Evolutionary conservation across 1,284 basidiomycete genomes (phyloP), one percentile per base, ranked within the genome.

Genomic region (Rhodotorula sp.): DNA sequence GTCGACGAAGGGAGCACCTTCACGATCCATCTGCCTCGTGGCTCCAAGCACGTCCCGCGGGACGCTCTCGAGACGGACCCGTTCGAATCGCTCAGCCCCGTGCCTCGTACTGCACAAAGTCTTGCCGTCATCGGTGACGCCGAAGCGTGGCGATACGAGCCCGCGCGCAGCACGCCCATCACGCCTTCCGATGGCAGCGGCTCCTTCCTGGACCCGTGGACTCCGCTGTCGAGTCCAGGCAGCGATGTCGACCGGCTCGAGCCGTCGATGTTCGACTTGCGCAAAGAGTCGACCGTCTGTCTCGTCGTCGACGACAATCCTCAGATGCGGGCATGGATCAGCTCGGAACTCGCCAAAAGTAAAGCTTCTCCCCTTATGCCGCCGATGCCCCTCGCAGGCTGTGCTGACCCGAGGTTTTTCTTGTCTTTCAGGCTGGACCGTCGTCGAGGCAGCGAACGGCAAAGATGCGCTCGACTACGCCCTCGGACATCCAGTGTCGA

Each of bases 401-500:
- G 28, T 28, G 23, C 49, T 50, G 49, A 50, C 49, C 49, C 28
- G 28, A 18, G 6, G 7, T 50, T 19, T 18, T 26, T 5, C 23
- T 31, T 2, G 6, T 16, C 15, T 15, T 18, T 18, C 60, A 62
- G 60, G 74, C 52, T 69, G 72, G 45, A 62, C 78, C 10, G 54
- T 79, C 23, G 60, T 74, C 3, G 69, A 72, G n/a, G 70, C 66
- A 7, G 26, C 55, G 19, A 67, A 78, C 63, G 76, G 73, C 1
- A 64, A 69, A 19, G 65, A 69, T 28, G 78, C 76, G 3, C 73
- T 74, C 67, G 71, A 76, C 12, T 69, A 69, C 63, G 64, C 70
- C 18, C 69, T 74, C 48, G 43, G 55, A 18, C 28, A 75, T 45
- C 71, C 67, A 10, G 74, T 72, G 48, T 70, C 74, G 45, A 64